These are phyloP conservation scores for Cladosporium colombiae DNA, from an alignment of 2,329 filamentous ascomycete genomes.

Conservation along the genomic window DNA sequence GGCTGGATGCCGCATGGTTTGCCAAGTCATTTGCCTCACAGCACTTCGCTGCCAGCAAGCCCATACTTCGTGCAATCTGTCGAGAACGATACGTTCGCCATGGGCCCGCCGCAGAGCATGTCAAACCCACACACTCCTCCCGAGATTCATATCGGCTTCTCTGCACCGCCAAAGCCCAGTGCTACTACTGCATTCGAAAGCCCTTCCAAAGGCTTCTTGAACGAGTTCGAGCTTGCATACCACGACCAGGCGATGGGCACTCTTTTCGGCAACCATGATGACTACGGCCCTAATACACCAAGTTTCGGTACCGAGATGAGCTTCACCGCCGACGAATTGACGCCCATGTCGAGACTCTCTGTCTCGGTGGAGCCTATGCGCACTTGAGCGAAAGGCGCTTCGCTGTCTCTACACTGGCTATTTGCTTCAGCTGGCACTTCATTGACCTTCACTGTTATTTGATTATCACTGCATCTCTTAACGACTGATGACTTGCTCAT, in stretches of 20 bases:
- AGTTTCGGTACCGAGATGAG: slow-evolving; percentile 33
- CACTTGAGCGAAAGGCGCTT: not conserved
- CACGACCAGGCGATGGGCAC: slow-evolving; percentile 25
- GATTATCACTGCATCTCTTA: not conserved
- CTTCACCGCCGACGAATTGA: slow-evolving; percentile 30
- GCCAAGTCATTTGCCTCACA: not conserved
- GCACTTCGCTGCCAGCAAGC: slow-evolving; percentile 21
- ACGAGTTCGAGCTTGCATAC: slow-evolving; percentile 24
- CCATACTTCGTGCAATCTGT: slow-evolving; percentile 28
- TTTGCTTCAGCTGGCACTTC: not conserved
- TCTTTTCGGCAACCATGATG: slow-evolving; percentile 27
- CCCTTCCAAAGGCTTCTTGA: slow-evolving; percentile 18
- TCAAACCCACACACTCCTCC: slow-evolving; percentile 20
- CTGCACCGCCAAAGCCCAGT: slow-evolving; percentile 23
- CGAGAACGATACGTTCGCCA: slow-evolving; percentile 21
- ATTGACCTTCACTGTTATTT: not conserved
- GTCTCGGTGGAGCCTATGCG: slow-evolving; percentile 15
- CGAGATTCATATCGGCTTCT: slow-evolving; percentile 15
- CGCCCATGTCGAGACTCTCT: not conserved
- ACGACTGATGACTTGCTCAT: not conserved
- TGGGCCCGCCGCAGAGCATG: slow-evolving; percentile 22
- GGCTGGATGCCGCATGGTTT: not conserved
- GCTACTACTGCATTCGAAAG: slow-evolving; percentile 12
- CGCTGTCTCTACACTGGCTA: not conserved
- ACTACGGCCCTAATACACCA: slow-evolving; percentile 32